These are phyloP conservation scores for Mycosarcoma maydis DNA, from an alignment of 1,284 basidiomycete species.

Conservation along the genomic window DNA sequence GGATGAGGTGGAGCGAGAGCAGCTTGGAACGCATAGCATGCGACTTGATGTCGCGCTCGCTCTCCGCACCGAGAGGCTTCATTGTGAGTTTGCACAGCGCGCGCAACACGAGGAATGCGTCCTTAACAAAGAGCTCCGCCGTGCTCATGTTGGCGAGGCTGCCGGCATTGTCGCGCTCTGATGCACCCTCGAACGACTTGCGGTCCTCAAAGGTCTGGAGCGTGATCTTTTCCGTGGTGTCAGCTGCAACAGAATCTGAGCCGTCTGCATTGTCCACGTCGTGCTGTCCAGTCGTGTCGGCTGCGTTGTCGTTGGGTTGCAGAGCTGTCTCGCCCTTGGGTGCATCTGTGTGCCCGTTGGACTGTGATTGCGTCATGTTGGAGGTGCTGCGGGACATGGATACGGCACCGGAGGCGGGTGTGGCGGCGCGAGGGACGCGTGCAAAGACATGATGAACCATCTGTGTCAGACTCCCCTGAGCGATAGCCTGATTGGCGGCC, in stretches of 20 bases:
- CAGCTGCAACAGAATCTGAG: constrained; percentile 5
- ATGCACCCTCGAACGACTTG: constrained; percentile 63
- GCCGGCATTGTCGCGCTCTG: constrained; percentile 55
- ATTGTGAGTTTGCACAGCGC: constrained; percentile 66
- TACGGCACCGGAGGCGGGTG: constrained; percentile 4
- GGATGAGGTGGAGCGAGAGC: constrained; percentile 63
- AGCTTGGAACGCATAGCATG: constrained; percentile 67
- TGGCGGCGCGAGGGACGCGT: constrained; percentile 49
- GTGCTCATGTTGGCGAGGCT: constrained; percentile 56
- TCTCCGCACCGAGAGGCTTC: constrained; percentile 64
- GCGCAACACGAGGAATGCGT: constrained; percentile 65
- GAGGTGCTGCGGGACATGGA: constrained; percentile 30
- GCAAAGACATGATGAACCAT: constrained; percentile 66
- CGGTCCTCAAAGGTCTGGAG: constrained; percentile 59
- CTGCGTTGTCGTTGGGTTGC: constrained; percentile 4
- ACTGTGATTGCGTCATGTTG: constrained; percentile 18
- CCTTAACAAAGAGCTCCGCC: constrained; percentile 64
- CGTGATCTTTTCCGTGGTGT: constrained; percentile 49
- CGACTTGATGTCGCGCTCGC: constrained; percentile 65
- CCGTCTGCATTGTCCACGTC: constrained; percentile 6
- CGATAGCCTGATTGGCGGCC: constrained; percentile 63
- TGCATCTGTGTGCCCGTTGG: constrained; percentile 9
- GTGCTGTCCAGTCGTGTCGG: constrained; percentile 17
- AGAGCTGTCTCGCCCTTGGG: neutral
- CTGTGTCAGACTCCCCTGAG: constrained; percentile 64